A percentile compares a stretch with the other conserved stretches of the same genome.
phyloP scores from a whole-genome alignment of 176 grass and related monocot genomes.

The Raddia distichophylla region DNA sequence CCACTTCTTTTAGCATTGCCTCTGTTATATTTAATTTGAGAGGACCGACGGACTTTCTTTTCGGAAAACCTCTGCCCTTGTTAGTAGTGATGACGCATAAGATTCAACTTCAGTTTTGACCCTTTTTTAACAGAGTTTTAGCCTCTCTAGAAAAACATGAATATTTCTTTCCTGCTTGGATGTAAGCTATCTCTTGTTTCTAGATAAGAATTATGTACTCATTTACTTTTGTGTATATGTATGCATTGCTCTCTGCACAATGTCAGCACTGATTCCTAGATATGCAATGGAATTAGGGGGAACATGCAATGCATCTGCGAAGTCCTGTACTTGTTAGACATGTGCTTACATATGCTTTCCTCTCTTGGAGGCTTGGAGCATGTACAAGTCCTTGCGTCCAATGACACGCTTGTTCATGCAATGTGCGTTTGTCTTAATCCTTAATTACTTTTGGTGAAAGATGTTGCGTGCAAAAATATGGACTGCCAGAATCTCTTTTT shows the following conservation, averaged over 20 bases:
- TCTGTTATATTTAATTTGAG: background rate
- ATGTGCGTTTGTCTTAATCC: conserved; percentile 22
- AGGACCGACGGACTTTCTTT: background rate
- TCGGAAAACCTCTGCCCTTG: background rate
- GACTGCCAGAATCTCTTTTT: conserved; percentile 25
- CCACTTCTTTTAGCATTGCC: background rate
- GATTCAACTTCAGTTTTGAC: background rate
- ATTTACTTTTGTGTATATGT: conserved; percentile 1
- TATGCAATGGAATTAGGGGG: conserved; percentile 25
- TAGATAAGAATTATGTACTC: background rate
- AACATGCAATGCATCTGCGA: conserved; percentile 19
- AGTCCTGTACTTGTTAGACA: conserved; percentile 25
- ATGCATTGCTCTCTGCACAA: conserved; percentile 17
- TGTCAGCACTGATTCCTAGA: conserved; percentile 20
- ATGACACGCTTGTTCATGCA: conserved; percentile 31
- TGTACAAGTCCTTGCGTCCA: conserved; percentile 24
- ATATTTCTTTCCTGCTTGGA: background rate
- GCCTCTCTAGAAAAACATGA: background rate
- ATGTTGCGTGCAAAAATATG: conserved; percentile 23
- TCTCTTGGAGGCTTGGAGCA: background rate
- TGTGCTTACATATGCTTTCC: conserved; percentile 34
- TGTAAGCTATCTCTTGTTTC: background rate
- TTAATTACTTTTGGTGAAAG: conserved; percentile 6
- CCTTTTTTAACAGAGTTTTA: background rate
- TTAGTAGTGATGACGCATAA: background rate